Conservation (phyloP, 768 basidiomycete species). For the Lentinula lateritia region DNA sequence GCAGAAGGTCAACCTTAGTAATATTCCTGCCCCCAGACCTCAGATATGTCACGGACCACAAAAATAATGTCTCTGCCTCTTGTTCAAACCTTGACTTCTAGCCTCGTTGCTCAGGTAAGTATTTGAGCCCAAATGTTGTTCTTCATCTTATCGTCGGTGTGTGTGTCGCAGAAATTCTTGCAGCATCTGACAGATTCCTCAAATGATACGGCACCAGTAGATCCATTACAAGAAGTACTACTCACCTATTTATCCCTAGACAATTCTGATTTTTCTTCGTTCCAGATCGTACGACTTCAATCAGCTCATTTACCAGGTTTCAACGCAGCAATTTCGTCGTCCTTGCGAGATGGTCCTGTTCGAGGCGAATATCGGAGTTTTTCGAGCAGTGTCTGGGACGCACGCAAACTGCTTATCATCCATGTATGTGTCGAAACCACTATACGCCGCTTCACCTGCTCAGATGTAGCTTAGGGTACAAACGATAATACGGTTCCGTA, state of each 20-base stretch:
- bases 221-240: constrained; percentile 40
- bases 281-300: constrained; percentile 68
- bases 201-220: constrained; percentile 15
- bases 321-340: constrained; percentile 73
- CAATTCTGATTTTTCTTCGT: not conserved
- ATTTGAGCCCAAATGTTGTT: not conserved
- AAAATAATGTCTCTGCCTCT: constrained; percentile 77
- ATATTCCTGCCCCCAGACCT: constrained; percentile 29
- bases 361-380: constrained; percentile 57
- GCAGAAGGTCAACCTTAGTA: not conserved
- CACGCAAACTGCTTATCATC: constrained; percentile 52
- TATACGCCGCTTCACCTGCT: not conserved
- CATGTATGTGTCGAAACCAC: constrained; percentile 39
- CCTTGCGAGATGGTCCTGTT: constrained; percentile 66
- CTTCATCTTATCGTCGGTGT: not conserved
- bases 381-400: constrained; percentile 38
- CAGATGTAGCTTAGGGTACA: constrained; percentile 39
- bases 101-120: constrained; percentile 54
- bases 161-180: constrained; percentile 37
- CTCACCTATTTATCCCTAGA: constrained; percentile 1
- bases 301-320: constrained; percentile 72
- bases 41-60: constrained; percentile 65
- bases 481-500: constrained; percentile 50
- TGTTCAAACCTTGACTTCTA: constrained; percentile 62
- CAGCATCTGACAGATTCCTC: constrained; percentile 41